Evolutionary conservation across 2,329 filamentous ascomycete genomes (phyloP).

Genomic region (Trichocomaceae sp.): DNA sequence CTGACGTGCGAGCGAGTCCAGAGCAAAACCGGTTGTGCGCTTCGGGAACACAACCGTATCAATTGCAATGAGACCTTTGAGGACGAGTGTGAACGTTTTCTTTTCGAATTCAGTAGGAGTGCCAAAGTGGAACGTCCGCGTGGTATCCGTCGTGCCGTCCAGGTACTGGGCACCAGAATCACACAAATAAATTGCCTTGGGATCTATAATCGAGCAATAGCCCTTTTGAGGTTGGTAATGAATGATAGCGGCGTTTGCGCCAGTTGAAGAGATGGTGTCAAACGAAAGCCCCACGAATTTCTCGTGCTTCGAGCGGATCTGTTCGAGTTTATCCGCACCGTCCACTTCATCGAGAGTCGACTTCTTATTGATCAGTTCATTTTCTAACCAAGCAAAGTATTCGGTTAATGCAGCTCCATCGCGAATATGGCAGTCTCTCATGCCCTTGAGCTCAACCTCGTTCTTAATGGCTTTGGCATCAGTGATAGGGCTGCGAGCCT

Average conservation of each 20-base stretch:
- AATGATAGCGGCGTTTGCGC: conserved; percentile 86
- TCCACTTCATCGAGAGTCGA: conserved; percentile 75
- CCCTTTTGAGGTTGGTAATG: conserved; percentile 88
- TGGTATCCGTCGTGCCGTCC: conserved; percentile 94
- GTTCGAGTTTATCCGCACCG: conserved; percentile 85
- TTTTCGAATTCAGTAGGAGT: conserved; percentile 74
- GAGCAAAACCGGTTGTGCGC: conserved; percentile 85
- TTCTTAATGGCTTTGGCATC: conserved; percentile 96
- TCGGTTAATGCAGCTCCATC: conserved; percentile 86
- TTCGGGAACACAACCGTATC: conserved; percentile 87
- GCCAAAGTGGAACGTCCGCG: conserved; percentile 86
- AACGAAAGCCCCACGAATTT: conserved; percentile 88
- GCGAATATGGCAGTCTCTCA: conserved; percentile 87
- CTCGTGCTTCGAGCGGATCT: conserved; percentile 51
- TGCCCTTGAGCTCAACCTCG: conserved; percentile 77
- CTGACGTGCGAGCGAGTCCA: conserved; percentile 83
- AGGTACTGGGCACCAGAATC: conserved; percentile 96
- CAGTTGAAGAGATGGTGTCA: conserved; percentile 91
- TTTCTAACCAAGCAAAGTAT: conserved; percentile 95
- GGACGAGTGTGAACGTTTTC: conserved; percentile 84
- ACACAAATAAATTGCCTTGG: conserved; percentile 81
- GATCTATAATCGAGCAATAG: conserved; percentile 75
- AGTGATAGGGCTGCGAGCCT: conserved; percentile 75
- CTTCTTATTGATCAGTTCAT: conserved; percentile 71
- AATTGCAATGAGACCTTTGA: conserved; percentile 89